A percentile compares a stretch with the other conserved stretches of the same genome.
These are phyloP conservation scores for Novymonas esmeraldas DNA, from an alignment of 208 protist species.

Conservation along the genomic window DNA sequence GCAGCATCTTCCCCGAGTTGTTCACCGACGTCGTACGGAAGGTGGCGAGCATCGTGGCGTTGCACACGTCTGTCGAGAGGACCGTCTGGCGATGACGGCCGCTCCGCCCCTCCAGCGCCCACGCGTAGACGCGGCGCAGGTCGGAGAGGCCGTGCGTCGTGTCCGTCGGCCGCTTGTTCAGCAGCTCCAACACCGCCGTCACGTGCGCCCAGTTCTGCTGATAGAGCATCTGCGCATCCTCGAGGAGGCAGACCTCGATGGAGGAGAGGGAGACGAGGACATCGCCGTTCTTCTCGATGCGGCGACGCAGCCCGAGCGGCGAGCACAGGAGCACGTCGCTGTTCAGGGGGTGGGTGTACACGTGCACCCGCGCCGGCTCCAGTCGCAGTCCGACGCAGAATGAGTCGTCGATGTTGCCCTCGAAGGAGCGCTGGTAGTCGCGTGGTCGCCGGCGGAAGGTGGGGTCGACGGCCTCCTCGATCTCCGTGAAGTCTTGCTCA, in stretches of 20 bases:
- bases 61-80: constrained; percentile 69
- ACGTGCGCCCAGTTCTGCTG: constrained; percentile 98
- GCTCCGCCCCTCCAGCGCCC: constrained; percentile 76
- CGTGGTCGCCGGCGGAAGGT: constrained; percentile 82
- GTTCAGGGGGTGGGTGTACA: constrained; percentile 92
- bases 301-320: constrained; percentile 90
- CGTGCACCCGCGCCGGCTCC: constrained; percentile 65
- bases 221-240: constrained; percentile 94
- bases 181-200: constrained; percentile 54
- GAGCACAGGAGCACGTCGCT: constrained; percentile 97
- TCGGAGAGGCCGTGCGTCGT: constrained; percentile 83
- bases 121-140: constrained; percentile 90
- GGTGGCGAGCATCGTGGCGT: constrained; percentile 89
- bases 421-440: constrained; percentile 93
- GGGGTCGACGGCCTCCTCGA: constrained; percentile 86
- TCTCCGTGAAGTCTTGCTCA: constrained; percentile 86
- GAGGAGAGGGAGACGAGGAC: constrained; percentile 87
- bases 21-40: constrained; percentile 79
- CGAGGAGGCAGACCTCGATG: constrained; percentile 94
- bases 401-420: constrained; percentile 96
- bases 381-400: constrained; percentile 94
- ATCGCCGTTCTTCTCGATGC: constrained; percentile 80
- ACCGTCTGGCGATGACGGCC: constrained; percentile 95
- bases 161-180: constrained; percentile 87
- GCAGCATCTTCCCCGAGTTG: constrained; percentile 71